These are phyloP conservation scores for Carpinus fangiana DNA, from an alignment of 306 rosid genomes.

Conservation along the genomic window DNA sequence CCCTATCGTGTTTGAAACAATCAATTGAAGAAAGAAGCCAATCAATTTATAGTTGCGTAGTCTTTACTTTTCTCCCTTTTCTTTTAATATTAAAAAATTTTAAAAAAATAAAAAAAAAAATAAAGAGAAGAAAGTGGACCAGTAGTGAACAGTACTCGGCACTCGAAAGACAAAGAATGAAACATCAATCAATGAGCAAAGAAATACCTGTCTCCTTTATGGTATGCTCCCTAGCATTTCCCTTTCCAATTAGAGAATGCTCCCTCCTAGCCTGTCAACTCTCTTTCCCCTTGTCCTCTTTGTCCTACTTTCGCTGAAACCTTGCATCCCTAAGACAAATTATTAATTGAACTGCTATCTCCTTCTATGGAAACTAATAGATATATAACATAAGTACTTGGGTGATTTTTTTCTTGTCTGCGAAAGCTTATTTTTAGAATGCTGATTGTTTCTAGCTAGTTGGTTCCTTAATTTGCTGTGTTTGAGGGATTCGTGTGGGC, in stretches of 20 bases:
- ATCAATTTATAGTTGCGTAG: conserved; percentile 13
- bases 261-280: conserved; percentile 36
- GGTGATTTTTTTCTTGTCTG: too few relatives aligned
- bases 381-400: too few relatives aligned
- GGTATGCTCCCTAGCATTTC: conserved; percentile 27
- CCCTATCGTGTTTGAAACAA: conserved; percentile 15
- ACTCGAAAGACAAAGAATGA: conserved; percentile 6
- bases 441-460: too few relatives aligned
- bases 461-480: too few relatives aligned
- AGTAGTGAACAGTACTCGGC: not conserved
- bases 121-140: not conserved
- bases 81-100: too few relatives aligned
- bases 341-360: conserved; percentile 13
- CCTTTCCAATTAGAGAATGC: conserved; percentile 34
- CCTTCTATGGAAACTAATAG: not conserved
- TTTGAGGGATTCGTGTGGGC: too few relatives aligned
- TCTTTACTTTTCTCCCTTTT: conserved; percentile 31
- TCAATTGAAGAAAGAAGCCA: not conserved
- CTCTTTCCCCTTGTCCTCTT: conserved; percentile 10
- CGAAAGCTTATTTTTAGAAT: too few relatives aligned
- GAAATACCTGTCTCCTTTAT: conserved; percentile 34
- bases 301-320: not conserved
- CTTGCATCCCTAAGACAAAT: not conserved
- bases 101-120: too few relatives aligned
- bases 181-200: conserved; percentile 30